phyloP scores from a whole-genome alignment of 768 basidiomycete species.

The Clavulina sp. region DNA sequence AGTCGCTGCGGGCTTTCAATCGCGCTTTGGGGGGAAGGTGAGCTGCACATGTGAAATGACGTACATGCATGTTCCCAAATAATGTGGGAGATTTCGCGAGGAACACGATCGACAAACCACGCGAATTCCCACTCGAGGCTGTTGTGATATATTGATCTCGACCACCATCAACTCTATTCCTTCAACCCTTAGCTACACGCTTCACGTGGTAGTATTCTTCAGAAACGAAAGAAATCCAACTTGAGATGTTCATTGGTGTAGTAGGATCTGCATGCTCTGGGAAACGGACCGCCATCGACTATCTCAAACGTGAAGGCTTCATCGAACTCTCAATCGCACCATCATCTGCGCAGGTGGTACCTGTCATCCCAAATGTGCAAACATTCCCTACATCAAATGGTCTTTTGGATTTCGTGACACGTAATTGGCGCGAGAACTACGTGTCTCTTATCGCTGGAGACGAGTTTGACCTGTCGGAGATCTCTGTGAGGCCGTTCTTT shows the following conservation, averaged over 20 bases:
- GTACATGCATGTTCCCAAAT: too few relatives aligned
- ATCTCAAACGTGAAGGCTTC: conserved; percentile 13
- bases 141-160: too few relatives aligned
- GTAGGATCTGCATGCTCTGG: conserved; percentile 32
- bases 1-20: too few relatives aligned
- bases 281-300: conserved; percentile 25
- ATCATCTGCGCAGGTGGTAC: neutral
- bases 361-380: neutral
- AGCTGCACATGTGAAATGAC: too few relatives aligned
- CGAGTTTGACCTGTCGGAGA: conserved; percentile 39
- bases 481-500: conserved; percentile 79
- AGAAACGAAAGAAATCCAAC: too few relatives aligned
- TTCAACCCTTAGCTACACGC: too few relatives aligned
- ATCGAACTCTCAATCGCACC: neutral
- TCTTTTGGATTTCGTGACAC: conserved; percentile 60
- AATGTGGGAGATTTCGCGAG: too few relatives aligned
- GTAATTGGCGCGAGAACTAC: conserved; percentile 60
- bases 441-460: conserved; percentile 54
- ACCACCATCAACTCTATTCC: too few relatives aligned
- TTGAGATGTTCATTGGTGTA: conserved; percentile 47
- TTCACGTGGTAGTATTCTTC: too few relatives aligned
- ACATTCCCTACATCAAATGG: conserved; percentile 20
- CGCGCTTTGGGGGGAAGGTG: too few relatives aligned
- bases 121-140: too few relatives aligned
- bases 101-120: too few relatives aligned